phyloP scores from a whole-genome alignment of 208 protist genomes.

The Leishmania arabica region DNA sequence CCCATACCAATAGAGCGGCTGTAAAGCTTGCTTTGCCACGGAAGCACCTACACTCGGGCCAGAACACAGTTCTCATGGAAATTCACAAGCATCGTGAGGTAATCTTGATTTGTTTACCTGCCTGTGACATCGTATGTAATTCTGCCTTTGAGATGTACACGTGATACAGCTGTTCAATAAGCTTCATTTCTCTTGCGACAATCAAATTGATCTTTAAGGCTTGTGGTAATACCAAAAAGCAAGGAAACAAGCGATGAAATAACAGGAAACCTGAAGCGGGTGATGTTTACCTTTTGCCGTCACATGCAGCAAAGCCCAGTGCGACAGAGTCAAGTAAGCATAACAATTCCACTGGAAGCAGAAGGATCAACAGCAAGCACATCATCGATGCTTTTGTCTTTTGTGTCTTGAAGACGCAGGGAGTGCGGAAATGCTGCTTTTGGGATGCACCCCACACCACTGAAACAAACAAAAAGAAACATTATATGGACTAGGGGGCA shows the following conservation, averaged over 20 bases:
- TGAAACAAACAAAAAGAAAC: neutral
- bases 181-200: neutral
- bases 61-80: neutral
- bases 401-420: neutral
- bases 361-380: neutral
- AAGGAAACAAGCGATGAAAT: neutral
- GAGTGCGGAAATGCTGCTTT: neutral
- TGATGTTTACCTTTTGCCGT: neutral
- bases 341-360: neutral
- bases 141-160: neutral
- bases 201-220: neutral
- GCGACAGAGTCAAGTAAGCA: neutral
- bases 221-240: neutral
- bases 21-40: neutral
- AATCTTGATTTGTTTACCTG: neutral
- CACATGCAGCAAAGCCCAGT: neutral
- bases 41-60: neutral
- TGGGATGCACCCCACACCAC: neutral
- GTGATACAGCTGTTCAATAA: neutral
- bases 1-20: neutral
- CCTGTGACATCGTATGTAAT: neutral
- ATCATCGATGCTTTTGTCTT: neutral
- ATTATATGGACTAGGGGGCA: neutral
- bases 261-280: neutral
- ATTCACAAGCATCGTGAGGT: neutral